Conservation (phyloP, 2,329 filamentous ascomycete species). For the Beauveria varroae region DNA sequence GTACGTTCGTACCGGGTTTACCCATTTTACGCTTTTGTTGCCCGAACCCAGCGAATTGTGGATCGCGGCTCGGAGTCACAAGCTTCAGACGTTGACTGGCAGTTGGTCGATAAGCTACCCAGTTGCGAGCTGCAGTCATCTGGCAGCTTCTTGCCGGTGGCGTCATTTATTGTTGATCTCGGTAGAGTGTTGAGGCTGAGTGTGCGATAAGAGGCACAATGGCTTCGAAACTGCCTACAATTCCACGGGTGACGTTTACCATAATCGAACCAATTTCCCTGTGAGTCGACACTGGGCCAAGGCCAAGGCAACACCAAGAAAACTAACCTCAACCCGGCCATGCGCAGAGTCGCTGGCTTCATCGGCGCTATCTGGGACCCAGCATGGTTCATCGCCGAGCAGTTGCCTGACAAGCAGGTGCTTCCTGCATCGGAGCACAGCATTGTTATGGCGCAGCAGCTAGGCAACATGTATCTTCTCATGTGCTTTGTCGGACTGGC, state of each 20-base stretch:
- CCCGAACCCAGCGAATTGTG: conserved; percentile 12
- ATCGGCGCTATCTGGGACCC: conserved; percentile 47
- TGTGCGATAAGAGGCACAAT: conserved; percentile 28
- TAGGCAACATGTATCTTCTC: conserved; percentile 63
- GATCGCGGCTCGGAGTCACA: conserved; percentile 12
- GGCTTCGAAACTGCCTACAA: conserved; percentile 53
- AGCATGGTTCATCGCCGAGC: conserved; percentile 56
- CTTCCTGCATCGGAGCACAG: conserved; percentile 35
- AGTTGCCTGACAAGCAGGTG: conserved; percentile 38
- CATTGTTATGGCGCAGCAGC: conserved; percentile 55
- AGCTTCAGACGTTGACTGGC: conserved; percentile 1
- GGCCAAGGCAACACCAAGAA: not conserved
- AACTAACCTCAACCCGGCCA: not conserved
- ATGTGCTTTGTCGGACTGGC: conserved; percentile 57
- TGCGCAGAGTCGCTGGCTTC: conserved; percentile 49
- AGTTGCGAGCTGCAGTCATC: conserved; percentile 7
- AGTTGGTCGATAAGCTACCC: conserved; percentile 10
- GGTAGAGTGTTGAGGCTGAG: not conserved
- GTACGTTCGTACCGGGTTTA: conserved; percentile 3
- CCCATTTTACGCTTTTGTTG: not conserved
- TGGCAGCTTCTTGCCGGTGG: conserved; percentile 6
- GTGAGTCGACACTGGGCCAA: conserved; percentile 33
- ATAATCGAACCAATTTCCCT: conserved; percentile 61
- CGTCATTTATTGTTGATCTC: conserved; percentile 7
- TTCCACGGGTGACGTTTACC: conserved; percentile 61